Base-by-base conservation (phyloP, 306 rosid genomes). In the Vigna angularis region DNA sequence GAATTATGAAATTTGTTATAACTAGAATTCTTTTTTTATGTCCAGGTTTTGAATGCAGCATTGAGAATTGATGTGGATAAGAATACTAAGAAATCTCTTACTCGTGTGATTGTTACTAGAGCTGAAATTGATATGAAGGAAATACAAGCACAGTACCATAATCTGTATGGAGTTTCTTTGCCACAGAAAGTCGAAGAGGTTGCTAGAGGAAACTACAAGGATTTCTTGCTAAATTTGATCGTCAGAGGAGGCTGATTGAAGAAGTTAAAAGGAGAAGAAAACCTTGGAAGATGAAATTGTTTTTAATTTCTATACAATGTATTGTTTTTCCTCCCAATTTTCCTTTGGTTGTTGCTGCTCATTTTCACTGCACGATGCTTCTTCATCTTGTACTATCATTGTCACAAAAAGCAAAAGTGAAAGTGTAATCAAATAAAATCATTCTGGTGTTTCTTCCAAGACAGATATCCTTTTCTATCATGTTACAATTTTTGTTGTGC, bases 91-190 rank as follows among this genome's bases (percentile, higher is more conserved):
- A 95, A 93, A 73, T 89, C 85, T 20, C 77, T 93, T 75, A 90
- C 97, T 55, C 91, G 99, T 75, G 92, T 95, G n/a, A 71, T 93
- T 16, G 91, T 93, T 30, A 88, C 99, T 48, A 77, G 96, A 83
- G 92, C 98, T 17, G 98, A 95, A 36, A 40, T 34, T 38, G 96
- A 91, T 83, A 87, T 93, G 85, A 91, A 87, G 79, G 87, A 79
- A 55, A 91, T 95, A 74, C 85, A 80, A 68, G 80, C 76, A 12
- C 91, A 93, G 79, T 93, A 79, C 82, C 62, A 91, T 16, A 77
- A 55, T 12, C 53, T 38, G 0, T 85, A 67, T 85, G 97, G 96
- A 74, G 87, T 70, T 85, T 62, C 93, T 38, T 77, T 93, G 47
- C 10, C 83, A 4, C 83, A 86, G 34, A 89, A 86, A 83, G 85